Percentiles rank a stretch among this genome's conserved stretches.
Evolutionary conservation across 768 basidiomycete species (phyloP).

Genomic region (Pleurotus djamor): DNA sequence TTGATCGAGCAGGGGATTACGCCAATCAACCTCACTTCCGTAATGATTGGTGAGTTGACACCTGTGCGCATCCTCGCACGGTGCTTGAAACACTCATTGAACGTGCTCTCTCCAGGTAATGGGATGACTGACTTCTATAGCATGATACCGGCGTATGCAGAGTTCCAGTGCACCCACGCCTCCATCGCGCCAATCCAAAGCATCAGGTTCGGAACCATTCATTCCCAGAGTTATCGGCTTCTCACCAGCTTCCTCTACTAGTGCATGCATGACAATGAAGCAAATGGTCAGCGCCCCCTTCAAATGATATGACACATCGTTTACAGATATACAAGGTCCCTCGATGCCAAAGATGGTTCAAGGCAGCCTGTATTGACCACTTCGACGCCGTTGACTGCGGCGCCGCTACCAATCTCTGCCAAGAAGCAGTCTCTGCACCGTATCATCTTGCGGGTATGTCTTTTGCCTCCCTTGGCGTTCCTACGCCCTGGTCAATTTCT

Average conservation of each 20-base stretch:
- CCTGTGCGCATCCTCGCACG: background rate
- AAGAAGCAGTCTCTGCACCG: constrained; percentile 40
- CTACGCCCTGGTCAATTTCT: constrained; percentile 15
- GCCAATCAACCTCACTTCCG: constrained; percentile 62
- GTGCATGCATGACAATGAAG: constrained; percentile 57
- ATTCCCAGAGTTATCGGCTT: constrained; percentile 26
- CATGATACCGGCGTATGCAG: constrained; percentile 37
- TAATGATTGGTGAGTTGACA: constrained; percentile 57
- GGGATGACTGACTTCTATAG: constrained; percentile 59
- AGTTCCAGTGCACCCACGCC: constrained; percentile 54
- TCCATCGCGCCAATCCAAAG: constrained; percentile 44
- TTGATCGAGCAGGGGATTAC: constrained; percentile 50
- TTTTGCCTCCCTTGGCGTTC: background rate
- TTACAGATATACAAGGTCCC: constrained; percentile 45
- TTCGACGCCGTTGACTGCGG: constrained; percentile 66
- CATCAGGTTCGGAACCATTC: constrained; percentile 41
- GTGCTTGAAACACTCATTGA: background rate
- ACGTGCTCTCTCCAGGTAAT: constrained; percentile 40
- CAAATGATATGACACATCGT: background rate
- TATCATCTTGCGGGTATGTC: constrained; percentile 38
- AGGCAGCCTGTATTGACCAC: constrained; percentile 53
- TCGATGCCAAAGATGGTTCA: constrained; percentile 58
- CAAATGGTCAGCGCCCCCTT: constrained; percentile 44
- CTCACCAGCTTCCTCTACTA: constrained; percentile 25
- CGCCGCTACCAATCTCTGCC: constrained; percentile 63